Base-by-base conservation (phyloP, 306 rosid genomes). In the Pyrus bretschneideri region DNA sequence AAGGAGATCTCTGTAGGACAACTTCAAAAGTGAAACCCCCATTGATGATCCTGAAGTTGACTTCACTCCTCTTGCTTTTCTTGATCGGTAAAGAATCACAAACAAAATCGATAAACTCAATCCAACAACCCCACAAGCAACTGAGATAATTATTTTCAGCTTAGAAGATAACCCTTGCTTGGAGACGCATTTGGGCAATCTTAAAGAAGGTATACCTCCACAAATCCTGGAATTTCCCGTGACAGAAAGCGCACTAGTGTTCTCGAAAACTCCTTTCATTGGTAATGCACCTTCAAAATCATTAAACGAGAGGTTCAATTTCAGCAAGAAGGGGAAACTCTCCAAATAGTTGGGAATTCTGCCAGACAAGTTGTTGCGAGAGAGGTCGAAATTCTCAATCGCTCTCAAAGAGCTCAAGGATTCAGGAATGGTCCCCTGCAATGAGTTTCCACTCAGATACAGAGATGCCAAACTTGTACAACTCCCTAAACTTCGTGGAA, bases 251-350 rank as follows among this genome's bases (percentile, higher is more conserved):
- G 80, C 80, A 33, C 35, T 77, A 9, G 27, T 11, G 21, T 77
- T 84, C 4, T 15, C 57, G 44, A 84, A 84, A 42, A 81, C 75
- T 6, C 82, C 85, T 44, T 70, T 6, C 3, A 4, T 45, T 3
- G 74, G 82, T 60, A 84, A 67, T 17, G 69, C 67, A 31, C 82
- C 87, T 29, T 44, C 62, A 23, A 80, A 69, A 33, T 70, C 7
- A 61, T 84, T 84, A 66, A 77, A 80, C 10, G 84, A 84, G 3
- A 84, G 46, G 55, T 84, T 70, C 25, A 84, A 54, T n/a, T 69
- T 42, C 11, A 6, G 15, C 44, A 78, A 60, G 35, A 71, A 27
- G 44, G 2, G 19, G 25, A 70, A 61, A 9, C 12, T 40, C 45
- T 40, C 45, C 45, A 40, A 40, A 40, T 40, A 40, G 45, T 2